Base-by-base conservation (phyloP, 2,329 filamentous ascomycete species). In the Ophiostoma pallidulum region DNA sequence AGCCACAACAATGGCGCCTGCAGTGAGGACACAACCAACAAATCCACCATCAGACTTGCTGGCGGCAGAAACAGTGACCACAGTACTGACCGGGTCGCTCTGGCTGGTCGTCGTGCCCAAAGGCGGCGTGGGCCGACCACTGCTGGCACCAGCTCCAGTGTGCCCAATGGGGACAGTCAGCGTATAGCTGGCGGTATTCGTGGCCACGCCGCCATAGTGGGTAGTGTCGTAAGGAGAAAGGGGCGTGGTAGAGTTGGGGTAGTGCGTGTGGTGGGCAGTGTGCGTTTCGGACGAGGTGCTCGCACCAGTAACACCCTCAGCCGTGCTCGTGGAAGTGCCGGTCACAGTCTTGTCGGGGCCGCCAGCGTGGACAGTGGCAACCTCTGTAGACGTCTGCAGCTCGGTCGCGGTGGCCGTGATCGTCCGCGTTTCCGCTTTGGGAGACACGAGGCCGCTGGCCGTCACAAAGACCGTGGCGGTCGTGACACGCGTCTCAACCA, bases 11-110 rank as follows among this genome's bases (percentile, higher is more conserved):
- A 64, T 59, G 42, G 65, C 52, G 39, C 56, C 56, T 12, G 61
- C 62, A 32, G 66, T 49, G 45, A 68, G 54, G 61, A 70, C 61
- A 53, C 68, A 10, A 28, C 24, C 54, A 32, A 59, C 54, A 51
- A 62, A 65, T 35, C 43, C 48, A 24, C 33, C 32, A 13, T 13
- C 18, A 13, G 19, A 13, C 48, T 53, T 52, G 47, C 9, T 13
- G 22, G 36, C 45, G 14, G 28, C 41, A 16, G 60, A 59, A 22
- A 67, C 56, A 47, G 62, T 60, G 50, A 62, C 59, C 47, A 60
- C 56, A 16, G 57, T 58, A 16, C 45, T 29, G 9, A 36, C 19
- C 7, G 52, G 50, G 19, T 51, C 46, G 12, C 29, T 41, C 49
- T 59, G 57, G 43, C 57, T 64, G 47, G 58, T 59, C 48, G 59